phyloP scores from a whole-genome alignment of 2,329 filamentous ascomycete genomes.

The Trichoderma simmonsii region DNA sequence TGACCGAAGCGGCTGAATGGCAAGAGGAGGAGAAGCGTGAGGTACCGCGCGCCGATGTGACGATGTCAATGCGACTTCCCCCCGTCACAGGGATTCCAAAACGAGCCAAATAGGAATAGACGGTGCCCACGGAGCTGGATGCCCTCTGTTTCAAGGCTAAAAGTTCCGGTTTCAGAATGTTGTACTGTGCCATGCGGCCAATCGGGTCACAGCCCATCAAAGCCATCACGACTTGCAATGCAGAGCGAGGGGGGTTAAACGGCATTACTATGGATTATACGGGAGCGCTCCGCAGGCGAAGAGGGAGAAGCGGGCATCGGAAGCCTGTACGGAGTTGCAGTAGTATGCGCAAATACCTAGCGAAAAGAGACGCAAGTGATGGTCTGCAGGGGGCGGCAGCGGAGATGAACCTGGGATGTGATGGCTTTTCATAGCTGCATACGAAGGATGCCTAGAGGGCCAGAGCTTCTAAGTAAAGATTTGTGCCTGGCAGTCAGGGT shows the following conservation, averaged over 20 bases:
- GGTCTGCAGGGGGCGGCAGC: background rate
- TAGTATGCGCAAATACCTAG: background rate
- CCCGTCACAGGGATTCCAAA: background rate
- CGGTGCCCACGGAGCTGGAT: background rate
- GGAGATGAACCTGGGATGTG: slow-evolving; percentile 12
- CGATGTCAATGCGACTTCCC: background rate
- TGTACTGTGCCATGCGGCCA: background rate
- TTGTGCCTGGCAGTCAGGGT: background rate
- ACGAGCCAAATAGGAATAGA: background rate
- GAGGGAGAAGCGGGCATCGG: background rate
- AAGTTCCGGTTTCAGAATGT: slow-evolving; percentile 16
- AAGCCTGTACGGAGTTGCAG: background rate
- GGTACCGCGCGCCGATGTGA: background rate
- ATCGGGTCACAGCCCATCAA: slow-evolving; percentile 1
- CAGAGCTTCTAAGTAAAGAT: background rate
- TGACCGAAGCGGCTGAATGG: slow-evolving; percentile 6
- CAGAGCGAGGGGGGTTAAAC: background rate
- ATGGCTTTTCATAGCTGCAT: slow-evolving; percentile 1
- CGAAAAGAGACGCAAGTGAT: background rate
- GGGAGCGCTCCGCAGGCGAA: background rate
- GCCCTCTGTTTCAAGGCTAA: slow-evolving; percentile 11
- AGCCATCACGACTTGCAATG: background rate
- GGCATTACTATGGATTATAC: background rate
- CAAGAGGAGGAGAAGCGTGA: background rate
- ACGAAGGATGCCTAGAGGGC: slow-evolving; percentile 1